These are phyloP conservation scores for Solanum chiquidenum DNA, from an alignment of 257 asterid genomes.

Conservation along the genomic window DNA sequence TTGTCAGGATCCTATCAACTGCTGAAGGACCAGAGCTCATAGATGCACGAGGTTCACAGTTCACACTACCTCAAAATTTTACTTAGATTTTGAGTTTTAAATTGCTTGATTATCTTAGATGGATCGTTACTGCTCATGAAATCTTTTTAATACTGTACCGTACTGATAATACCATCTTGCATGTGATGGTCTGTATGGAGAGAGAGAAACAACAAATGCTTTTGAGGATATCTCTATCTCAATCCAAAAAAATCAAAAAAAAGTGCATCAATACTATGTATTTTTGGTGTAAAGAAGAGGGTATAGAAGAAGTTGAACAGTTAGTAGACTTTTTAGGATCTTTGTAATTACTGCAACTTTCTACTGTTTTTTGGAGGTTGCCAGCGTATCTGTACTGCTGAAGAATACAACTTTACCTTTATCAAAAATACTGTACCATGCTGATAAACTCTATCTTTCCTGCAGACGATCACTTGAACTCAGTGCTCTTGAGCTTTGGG, in stretches of 20 bases:
- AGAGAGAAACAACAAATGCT: not conserved
- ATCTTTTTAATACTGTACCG: not conserved
- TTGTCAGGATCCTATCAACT: constrained; percentile 18
- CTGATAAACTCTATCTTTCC: not conserved
- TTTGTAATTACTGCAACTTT: not conserved
- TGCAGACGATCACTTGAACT: constrained; percentile 34
- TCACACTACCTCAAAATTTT: not conserved
- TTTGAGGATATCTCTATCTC: not conserved
- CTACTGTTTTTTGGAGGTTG: not conserved
- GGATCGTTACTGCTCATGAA: not conserved
- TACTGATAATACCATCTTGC: not conserved
- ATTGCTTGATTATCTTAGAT: not conserved
- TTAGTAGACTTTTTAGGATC: not conserved
- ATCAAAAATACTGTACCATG: not conserved
- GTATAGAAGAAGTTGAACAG: not conserved
- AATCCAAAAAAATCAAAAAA: not conserved
- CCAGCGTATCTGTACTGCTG: not conserved
- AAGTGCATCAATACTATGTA: not conserved
- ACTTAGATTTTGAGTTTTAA: not conserved
- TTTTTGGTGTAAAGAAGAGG: not conserved
- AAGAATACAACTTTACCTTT: not conserved
- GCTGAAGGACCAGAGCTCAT: constrained; percentile 18
- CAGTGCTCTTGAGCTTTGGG: constrained; percentile 39
- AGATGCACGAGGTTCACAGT: constrained; percentile 48
- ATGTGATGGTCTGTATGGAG: not conserved